Percentiles rank a stretch among this genome's conserved stretches.
Conservation (phyloP, 2,329 filamentous ascomycete genomes). For the Hymenoscyphus fructigenus region DNA sequence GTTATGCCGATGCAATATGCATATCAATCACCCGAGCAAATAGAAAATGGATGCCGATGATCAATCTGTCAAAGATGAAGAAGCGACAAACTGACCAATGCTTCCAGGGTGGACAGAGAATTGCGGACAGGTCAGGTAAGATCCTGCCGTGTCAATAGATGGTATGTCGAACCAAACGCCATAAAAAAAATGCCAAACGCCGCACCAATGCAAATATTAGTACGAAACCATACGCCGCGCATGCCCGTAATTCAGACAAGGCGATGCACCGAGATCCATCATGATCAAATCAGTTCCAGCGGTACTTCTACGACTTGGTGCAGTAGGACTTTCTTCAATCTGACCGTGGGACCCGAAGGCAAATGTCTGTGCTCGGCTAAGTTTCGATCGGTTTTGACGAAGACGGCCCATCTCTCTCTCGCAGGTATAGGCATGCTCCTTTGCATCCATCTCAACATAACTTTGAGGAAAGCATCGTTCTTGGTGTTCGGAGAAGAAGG, state of each 20-base stretch:
- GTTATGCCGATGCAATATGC: conserved; percentile 33
- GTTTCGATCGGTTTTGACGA: conserved; percentile 78
- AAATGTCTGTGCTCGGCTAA: conserved; percentile 88
- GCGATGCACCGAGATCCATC: conserved; percentile 37
- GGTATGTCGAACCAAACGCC: conserved; percentile 26
- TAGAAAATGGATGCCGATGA: conserved; percentile 18
- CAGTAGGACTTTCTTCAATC: conserved; percentile 60
- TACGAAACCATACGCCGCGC: conserved; percentile 65
- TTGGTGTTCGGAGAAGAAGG: conserved; percentile 80
- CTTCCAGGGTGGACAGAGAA: conserved; percentile 15
- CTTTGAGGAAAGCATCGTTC: conserved; percentile 87
- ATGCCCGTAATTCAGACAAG: conserved; percentile 47
- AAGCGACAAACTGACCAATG: conserved; percentile 21
- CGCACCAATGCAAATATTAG: conserved; percentile 41
- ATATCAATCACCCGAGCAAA: conserved; percentile 33
- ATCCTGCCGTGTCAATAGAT: conserved; percentile 21
- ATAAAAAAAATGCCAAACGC: conserved; percentile 28
- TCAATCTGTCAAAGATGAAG: conserved; percentile 27
- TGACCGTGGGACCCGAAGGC: conserved; percentile 78
- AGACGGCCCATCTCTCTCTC: conserved; percentile 93
- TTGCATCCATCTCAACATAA: conserved; percentile 94
- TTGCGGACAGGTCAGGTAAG: conserved; percentile 17
- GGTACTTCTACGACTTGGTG: conserved; percentile 32
- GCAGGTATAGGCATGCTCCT: conserved; percentile 88
- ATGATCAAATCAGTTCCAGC: conserved; percentile 36